Conservation (phyloP, 805 yeast genomes). For the Kuraishia hungarica region DNA sequence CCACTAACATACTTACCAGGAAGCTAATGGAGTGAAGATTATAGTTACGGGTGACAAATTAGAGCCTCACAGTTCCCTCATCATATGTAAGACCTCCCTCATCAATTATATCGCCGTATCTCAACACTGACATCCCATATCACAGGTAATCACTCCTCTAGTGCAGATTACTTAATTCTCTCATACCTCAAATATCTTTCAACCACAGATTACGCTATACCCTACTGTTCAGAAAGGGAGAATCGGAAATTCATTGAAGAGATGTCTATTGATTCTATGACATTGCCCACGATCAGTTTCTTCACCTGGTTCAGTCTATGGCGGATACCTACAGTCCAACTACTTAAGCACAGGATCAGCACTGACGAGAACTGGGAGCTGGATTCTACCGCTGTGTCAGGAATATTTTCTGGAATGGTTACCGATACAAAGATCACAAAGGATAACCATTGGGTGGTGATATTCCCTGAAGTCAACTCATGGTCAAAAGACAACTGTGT, state of each 20-base stretch:
- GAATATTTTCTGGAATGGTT: constrained; percentile 20
- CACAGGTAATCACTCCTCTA: constrained; percentile 54
- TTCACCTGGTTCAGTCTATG: constrained; percentile 66
- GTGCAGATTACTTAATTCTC: constrained; percentile 56
- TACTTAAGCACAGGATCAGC: constrained; percentile 36
- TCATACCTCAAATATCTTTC: constrained; percentile 28
- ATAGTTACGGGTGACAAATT: constrained; percentile 33
- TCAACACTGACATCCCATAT: neutral
- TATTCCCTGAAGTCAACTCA: constrained; percentile 84
- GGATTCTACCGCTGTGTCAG: constrained; percentile 25
- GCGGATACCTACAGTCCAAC: constrained; percentile 46
- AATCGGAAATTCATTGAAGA: constrained; percentile 11
- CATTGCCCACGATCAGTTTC: constrained; percentile 40
- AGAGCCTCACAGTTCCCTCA: constrained; percentile 25
- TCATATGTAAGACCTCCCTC: constrained; percentile 9
- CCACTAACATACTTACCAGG: constrained; percentile 11
- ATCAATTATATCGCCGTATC: neutral
- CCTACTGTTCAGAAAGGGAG: neutral
- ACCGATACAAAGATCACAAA: constrained; percentile 23
- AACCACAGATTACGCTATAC: neutral
- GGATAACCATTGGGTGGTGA: constrained; percentile 51
- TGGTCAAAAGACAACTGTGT: constrained; percentile 38
- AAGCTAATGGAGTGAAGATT: constrained; percentile 28
- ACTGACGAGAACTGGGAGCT: constrained; percentile 69
- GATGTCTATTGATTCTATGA: constrained; percentile 16